These are phyloP conservation scores for Leccinellum albellum DNA, from an alignment of 768 basidiomycete species.

Conservation along the genomic window DNA sequence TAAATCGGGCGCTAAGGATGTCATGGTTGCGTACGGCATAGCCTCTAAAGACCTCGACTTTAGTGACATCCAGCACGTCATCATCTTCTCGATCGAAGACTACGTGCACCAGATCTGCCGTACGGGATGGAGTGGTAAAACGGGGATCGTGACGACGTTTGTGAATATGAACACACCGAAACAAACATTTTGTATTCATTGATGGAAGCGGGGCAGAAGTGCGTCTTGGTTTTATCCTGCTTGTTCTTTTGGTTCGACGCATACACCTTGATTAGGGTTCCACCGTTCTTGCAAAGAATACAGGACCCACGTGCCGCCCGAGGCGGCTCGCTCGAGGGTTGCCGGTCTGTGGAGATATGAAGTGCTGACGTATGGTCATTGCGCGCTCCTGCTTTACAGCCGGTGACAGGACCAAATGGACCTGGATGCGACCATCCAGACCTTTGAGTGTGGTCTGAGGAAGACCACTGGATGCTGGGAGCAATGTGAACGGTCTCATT, in stretches of 20 bases:
- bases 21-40: conserved; percentile 98
- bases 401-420: no score
- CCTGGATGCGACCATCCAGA: no score
- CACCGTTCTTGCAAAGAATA: conserved; percentile 84
- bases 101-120: conserved; percentile 99
- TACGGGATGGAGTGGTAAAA: conserved; percentile 96
- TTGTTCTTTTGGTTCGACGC: background rate
- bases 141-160: conserved; percentile 97
- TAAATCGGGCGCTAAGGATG: conserved; percentile 95
- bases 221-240: no score
- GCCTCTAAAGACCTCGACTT: conserved; percentile 99
- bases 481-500: no score
- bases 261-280: conserved; percentile 66
- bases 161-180: conserved; percentile 98
- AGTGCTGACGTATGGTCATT: no score
- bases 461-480: no score
- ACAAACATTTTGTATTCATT: conserved; percentile 89
- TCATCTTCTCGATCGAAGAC: conserved; percentile 98
- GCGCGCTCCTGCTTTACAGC: no score
- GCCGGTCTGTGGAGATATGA: conserved; percentile 99
- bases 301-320: conserved; percentile 86
- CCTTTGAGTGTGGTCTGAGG: no score
- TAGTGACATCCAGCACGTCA: conserved; percentile 97
- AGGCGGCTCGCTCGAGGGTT: conserved; percentile 78
- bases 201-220: conserved; percentile 98